Evolutionary conservation across 2,329 filamentous ascomycete species (phyloP).

Genomic region (Periconia sp.): DNA sequence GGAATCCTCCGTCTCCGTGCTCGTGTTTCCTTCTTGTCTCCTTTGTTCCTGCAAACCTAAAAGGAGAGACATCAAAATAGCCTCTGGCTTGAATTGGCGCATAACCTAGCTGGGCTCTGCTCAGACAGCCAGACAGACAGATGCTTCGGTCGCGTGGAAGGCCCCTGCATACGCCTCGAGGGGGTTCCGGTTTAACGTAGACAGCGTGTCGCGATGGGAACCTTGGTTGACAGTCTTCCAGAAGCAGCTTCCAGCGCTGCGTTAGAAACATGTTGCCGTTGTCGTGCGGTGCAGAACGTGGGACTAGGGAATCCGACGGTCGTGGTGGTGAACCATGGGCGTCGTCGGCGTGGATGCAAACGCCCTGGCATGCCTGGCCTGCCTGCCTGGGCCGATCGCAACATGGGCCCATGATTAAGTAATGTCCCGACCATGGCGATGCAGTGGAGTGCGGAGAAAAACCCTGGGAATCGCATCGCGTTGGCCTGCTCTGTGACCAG

Average conservation of each 20-base stretch:
- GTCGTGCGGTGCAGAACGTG: not conserved
- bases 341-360: not conserved
- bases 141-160: not conserved
- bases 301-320: not conserved
- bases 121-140: too few species aligned
- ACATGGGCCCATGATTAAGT: slow-evolving; percentile 40
- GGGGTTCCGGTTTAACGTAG: slow-evolving; percentile 25
- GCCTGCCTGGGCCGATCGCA: slow-evolving; percentile 24
- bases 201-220: slow-evolving; percentile 19
- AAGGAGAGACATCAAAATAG: too few species aligned
- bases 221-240: slow-evolving; percentile 26
- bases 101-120: too few species aligned
- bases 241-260: slow-evolving; percentile 16
- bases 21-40: too few species aligned
- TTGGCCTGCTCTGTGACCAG: slow-evolving; percentile 38
- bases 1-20: too few species aligned
- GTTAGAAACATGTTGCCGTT: slow-evolving; percentile 23
- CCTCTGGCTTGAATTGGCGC: too few species aligned
- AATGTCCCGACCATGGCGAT: slow-evolving; percentile 32
- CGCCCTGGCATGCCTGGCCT: too few species aligned
- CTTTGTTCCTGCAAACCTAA: too few species aligned
- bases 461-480: slow-evolving; percentile 35
- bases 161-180: slow-evolving; percentile 8
- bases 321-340: not conserved
- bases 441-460: slow-evolving; percentile 40